These are phyloP conservation scores for Platanthera guangdongensis DNA, from an alignment of 106 monocot genomes.

Conservation along the genomic window DNA sequence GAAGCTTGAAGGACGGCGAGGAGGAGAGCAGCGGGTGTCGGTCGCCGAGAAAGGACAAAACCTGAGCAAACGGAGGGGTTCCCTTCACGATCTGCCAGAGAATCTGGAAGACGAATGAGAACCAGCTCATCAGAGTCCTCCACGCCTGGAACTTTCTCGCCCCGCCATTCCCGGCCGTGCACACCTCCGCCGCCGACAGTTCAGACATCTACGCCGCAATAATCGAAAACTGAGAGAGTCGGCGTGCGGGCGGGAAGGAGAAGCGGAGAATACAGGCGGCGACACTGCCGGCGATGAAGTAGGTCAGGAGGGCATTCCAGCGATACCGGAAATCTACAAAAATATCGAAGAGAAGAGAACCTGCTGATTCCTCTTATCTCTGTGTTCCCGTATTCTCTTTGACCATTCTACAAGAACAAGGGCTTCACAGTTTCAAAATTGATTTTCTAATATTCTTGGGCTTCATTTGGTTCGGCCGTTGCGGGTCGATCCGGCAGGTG, in stretches of 20 bases:
- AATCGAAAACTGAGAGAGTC: background rate
- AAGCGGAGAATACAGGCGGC: background rate
- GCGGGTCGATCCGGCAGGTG: too few species aligned
- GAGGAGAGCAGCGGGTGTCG: slow-evolving; percentile 34
- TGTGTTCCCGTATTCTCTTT: too few species aligned
- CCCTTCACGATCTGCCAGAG: slow-evolving; percentile 45
- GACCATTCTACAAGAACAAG: too few species aligned
- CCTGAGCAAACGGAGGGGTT: slow-evolving; percentile 38
- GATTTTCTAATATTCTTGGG: too few species aligned
- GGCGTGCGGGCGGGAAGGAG: background rate
- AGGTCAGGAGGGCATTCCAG: too few species aligned
- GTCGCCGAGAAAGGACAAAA: slow-evolving; percentile 45
- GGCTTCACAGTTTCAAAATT: too few species aligned
- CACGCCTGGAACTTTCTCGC: slow-evolving; percentile 23
- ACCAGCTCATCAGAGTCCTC: slow-evolving; percentile 34
- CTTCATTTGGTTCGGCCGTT: too few species aligned
- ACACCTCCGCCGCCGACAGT: slow-evolving; percentile 19
- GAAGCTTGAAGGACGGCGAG: slow-evolving; percentile 30
- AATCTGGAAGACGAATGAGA: slow-evolving; percentile 29
- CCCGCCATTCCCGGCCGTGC: slow-evolving; percentile 8
- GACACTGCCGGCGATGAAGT: too few species aligned
- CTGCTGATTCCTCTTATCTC: too few species aligned
- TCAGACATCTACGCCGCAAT: slow-evolving; percentile 2
- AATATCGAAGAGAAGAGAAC: too few species aligned
- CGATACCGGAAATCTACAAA: too few species aligned